Conservation (phyloP, 495 filamentous ascomycete genomes). For the Cladorrhinum samala region DNA sequence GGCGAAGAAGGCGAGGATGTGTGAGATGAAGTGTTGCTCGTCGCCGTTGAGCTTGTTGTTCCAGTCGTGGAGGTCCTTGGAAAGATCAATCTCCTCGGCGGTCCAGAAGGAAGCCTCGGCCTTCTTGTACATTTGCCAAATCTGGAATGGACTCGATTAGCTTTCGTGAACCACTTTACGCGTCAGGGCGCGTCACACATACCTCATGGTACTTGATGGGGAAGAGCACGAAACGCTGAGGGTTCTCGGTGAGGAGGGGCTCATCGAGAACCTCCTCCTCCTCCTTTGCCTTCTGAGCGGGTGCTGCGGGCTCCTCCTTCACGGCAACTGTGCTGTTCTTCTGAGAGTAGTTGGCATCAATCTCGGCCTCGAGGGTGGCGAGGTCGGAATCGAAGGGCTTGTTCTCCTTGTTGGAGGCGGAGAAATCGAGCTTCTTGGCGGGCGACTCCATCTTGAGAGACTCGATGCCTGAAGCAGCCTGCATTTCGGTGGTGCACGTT, state of each 20-base stretch:
- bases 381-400: constrained; percentile 52
- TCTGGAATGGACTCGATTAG: constrained; percentile 46
- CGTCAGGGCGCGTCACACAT: constrained; percentile 53
- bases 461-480: constrained; percentile 82
- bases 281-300: constrained; percentile 51
- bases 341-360: constrained; percentile 42
- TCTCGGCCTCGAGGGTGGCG: constrained; percentile 49
- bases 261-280: constrained; percentile 73
- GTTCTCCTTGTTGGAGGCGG: constrained; percentile 75
- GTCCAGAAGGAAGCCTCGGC: constrained; percentile 99
- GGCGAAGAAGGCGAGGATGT: constrained; percentile 98
- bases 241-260: constrained; percentile 92
- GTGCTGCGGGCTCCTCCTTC: constrained; percentile 41
- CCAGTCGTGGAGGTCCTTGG: constrained; percentile 98
- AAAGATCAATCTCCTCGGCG: constrained; percentile 97
- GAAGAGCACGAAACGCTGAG: constrained; percentile 93
- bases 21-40: constrained; percentile 96
- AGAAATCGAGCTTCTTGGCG: constrained; percentile 80
- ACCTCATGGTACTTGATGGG: constrained; percentile 99
- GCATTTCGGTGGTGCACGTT: constrained; percentile 30
- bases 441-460: constrained; percentile 91
- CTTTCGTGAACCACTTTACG: constrained; percentile 55
- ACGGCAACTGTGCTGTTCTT: constrained; percentile 37
- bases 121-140: constrained; percentile 99
- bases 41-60: constrained; percentile 95